These are phyloP conservation scores for Chrysanthemum seticuspe DNA, from an alignment of 129 eudicot species.

Conservation along the genomic window DNA sequence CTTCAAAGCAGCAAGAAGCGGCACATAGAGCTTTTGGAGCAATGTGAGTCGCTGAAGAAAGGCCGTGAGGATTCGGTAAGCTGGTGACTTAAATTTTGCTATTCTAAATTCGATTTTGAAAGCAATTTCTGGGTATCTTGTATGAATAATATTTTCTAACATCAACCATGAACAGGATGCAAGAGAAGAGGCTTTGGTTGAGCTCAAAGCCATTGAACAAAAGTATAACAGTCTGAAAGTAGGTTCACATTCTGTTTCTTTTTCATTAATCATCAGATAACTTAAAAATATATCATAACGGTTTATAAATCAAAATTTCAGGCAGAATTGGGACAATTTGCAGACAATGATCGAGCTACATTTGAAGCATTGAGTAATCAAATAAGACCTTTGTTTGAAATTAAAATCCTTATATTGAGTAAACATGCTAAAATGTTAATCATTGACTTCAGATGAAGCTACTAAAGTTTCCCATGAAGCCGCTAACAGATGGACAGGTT, in stretches of 20 bases:
- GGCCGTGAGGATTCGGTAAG: constrained; percentile 95
- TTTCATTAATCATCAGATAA: constrained; percentile 12
- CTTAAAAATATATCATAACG: background rate
- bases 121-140: background rate
- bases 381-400: constrained; percentile 16
- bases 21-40: constrained; percentile 62
- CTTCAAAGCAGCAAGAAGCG: constrained; percentile 71
- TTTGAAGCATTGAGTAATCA: constrained; percentile 81
- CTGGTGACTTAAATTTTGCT: constrained; percentile 1
- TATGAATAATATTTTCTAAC: background rate
- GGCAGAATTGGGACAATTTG: constrained; percentile 81
- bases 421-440: constrained; percentile 12
- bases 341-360: constrained; percentile 97
- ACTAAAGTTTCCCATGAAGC: constrained; percentile 80
- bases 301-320: constrained; percentile 31
- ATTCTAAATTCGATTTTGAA: background rate
- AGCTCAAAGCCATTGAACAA: constrained; percentile 68
- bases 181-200: constrained; percentile 70
- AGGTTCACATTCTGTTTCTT: constrained; percentile 12
- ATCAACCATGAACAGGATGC: constrained; percentile 54
- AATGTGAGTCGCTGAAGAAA: constrained; percentile 69
- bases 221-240: constrained; percentile 75
- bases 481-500: constrained; percentile 99
- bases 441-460: constrained; percentile 58
- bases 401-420: background rate